These are phyloP conservation scores for Pyrrhoderma noxium DNA, from an alignment of 1,284 basidiomycete genomes.

Conservation along the genomic window DNA sequence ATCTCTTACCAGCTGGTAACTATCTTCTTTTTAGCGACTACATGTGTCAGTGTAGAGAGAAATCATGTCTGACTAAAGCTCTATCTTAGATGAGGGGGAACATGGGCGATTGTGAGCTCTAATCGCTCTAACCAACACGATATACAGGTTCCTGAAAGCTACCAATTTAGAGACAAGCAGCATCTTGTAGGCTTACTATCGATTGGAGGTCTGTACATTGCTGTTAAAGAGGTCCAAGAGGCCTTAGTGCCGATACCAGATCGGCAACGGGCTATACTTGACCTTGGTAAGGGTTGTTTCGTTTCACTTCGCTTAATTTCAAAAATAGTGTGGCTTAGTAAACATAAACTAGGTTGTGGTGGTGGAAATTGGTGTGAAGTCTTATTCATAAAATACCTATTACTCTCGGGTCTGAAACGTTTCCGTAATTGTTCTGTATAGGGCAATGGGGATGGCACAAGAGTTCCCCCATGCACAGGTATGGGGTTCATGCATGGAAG, in stretches of 20 bases:
- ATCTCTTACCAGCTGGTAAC: conserved; percentile 18
- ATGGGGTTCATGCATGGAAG: background rate
- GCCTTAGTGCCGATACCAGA: conserved; percentile 18
- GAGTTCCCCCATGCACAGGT: conserved; percentile 20
- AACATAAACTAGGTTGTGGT: conserved; percentile 10
- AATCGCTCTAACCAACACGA: background rate
- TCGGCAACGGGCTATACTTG: conserved; percentile 17
- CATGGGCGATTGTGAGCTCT: conserved; percentile 16
- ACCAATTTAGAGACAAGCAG: conserved; percentile 17
- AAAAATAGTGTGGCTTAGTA: background rate
- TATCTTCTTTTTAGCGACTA: background rate
- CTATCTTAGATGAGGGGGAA: conserved; percentile 14
- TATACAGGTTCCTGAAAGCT: background rate
- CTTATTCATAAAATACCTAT: background rate
- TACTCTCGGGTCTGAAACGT: background rate
- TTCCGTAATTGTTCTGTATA: conserved; percentile 3
- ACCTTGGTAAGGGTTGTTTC: conserved; percentile 17
- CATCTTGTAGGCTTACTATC: conserved; percentile 17
- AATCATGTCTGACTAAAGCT: background rate
- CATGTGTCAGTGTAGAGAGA: background rate
- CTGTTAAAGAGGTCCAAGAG: conserved; percentile 16
- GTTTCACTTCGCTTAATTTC: background rate
- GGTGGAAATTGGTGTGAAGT: conserved; percentile 16
- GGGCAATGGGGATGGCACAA: conserved; percentile 20
- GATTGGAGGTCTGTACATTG: conserved; percentile 18